A percentile compares a stretch with the other conserved stretches of the same genome.
Conservation (phyloP, 768 basidiomycete species). For the Rhizopogon sp. region DNA sequence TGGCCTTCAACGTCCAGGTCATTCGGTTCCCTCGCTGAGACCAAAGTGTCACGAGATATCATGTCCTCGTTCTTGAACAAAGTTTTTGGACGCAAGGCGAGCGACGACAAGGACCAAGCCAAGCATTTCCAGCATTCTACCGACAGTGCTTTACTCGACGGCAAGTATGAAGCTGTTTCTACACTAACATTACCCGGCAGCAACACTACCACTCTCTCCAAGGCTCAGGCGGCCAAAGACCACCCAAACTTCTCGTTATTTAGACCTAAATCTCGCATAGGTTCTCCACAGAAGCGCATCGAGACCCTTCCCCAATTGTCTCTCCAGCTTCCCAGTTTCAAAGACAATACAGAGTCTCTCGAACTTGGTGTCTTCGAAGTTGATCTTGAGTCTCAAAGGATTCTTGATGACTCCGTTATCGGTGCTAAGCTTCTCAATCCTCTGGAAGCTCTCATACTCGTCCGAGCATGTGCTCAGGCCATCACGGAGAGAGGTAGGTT, state of each 20-base stretch:
- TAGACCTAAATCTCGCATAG: conserved; percentile 39
- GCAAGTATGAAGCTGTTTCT: conserved; percentile 70
- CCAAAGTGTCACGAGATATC: conserved; percentile 12
- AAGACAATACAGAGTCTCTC: conserved; percentile 41
- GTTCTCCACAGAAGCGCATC: conserved; percentile 28
- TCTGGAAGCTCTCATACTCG: conserved; percentile 55
- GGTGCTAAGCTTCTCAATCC: conserved; percentile 56
- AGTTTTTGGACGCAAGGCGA: conserved; percentile 71
- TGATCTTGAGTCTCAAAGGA: conserved; percentile 42
- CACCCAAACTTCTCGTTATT: conserved; percentile 43
- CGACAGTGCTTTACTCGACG: conserved; percentile 54
- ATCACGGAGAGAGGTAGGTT: conserved; percentile 60
- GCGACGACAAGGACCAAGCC: conserved; percentile 41
- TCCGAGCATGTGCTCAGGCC: conserved; percentile 63
- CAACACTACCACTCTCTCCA: conserved; percentile 13
- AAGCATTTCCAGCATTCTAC: conserved; percentile 29
- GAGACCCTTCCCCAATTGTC: conserved; percentile 50
- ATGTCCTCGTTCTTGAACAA: conserved; percentile 73
- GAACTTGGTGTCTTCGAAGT: conserved; percentile 55
- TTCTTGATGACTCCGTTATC: conserved; percentile 50
- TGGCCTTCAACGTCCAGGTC: not conserved
- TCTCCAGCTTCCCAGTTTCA: conserved; percentile 52
- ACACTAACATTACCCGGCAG: conserved; percentile 35
- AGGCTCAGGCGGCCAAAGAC: conserved; percentile 24
- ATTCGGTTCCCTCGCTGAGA: conserved; percentile 9